A percentile compares a stretch with the other conserved stretches of the same genome.
Conservation (phyloP, 768 basidiomycete species). For the Rhizopogon roseolus region DNA sequence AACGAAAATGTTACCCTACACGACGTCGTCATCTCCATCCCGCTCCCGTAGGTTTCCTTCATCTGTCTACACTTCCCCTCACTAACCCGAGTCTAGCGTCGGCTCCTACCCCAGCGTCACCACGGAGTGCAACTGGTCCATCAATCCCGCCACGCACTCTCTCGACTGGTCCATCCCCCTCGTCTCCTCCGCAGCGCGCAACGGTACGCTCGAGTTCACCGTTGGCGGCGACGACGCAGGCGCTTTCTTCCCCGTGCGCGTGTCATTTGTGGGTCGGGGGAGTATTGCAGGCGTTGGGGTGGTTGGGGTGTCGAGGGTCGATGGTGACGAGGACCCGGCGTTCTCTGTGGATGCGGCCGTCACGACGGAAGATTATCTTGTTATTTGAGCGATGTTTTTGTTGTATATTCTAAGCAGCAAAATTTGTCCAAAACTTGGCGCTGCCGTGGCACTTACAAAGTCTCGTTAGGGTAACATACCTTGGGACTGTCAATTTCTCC, state of each 20-base stretch:
- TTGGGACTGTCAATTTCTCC: no score
- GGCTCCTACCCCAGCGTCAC: slow-evolving; percentile 86
- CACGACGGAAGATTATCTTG: slow-evolving; percentile 50
- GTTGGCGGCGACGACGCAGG: slow-evolving; percentile 79
- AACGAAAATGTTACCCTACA: slow-evolving; percentile 74
- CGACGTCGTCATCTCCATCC: slow-evolving; percentile 87
- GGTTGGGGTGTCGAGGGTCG: slow-evolving; percentile 49
- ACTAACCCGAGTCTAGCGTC: slow-evolving; percentile 33
- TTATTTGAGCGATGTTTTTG: slow-evolving; percentile 30
- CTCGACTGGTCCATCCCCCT: slow-evolving; percentile 82
- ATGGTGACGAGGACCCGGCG: slow-evolving; percentile 40
- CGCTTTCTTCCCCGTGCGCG: slow-evolving; percentile 89
- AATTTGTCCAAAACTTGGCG: no score
- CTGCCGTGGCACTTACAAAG: no score
- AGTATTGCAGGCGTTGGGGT: slow-evolving; percentile 77
- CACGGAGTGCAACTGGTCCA: slow-evolving; percentile 71
- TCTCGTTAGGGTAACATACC: no score
- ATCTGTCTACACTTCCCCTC: not conserved
- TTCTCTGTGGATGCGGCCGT: slow-evolving; percentile 57
- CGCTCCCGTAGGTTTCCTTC: slow-evolving; percentile 70
- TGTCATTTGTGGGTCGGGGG: slow-evolving; percentile 76
- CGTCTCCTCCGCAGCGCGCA: slow-evolving; percentile 57
- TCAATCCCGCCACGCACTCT: slow-evolving; percentile 75
- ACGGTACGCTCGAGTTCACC: slow-evolving; percentile 88
- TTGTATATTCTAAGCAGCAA: not conserved